Evolutionary conservation across 2,329 filamentous ascomycete species (phyloP).

Genomic region (Teratosphaeria epicoccoides): DNA sequence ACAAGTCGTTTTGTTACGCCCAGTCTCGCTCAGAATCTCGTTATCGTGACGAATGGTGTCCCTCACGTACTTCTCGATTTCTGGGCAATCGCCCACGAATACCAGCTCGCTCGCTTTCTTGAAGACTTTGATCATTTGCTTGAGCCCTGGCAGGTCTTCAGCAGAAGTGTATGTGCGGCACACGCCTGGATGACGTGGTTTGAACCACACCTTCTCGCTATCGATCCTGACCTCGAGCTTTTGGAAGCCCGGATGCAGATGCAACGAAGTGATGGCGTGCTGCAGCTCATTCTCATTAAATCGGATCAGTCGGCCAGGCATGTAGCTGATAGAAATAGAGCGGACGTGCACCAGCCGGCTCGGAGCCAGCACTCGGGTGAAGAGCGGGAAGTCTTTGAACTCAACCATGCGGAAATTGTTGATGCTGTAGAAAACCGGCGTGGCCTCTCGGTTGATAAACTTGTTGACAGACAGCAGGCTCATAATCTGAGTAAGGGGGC

Average conservation of each 20-base stretch:
- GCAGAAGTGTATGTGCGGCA: background rate
- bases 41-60: background rate
- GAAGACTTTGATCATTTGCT: background rate
- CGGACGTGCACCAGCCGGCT: background rate
- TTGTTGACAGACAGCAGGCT: constrained; percentile 8
- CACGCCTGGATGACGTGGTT: background rate
- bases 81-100: background rate
- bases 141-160: background rate
- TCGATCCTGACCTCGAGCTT: background rate
- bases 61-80: background rate
- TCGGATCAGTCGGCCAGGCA: background rate
- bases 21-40: no score
- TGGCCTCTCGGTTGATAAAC: constrained; percentile 7
- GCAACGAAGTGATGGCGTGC: background rate
- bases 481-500: background rate
- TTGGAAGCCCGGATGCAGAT: background rate
- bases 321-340: background rate
- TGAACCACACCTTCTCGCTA: background rate
- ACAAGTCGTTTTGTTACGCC: no score
- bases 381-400: background rate
- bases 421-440: constrained; percentile 9
- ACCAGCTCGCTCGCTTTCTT: background rate
- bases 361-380: background rate
- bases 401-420: constrained; percentile 7
- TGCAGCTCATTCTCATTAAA: background rate